Conservation (phyloP, 1,139 yeast species). For the Zhuliangozyma blackwelliae region DNA sequence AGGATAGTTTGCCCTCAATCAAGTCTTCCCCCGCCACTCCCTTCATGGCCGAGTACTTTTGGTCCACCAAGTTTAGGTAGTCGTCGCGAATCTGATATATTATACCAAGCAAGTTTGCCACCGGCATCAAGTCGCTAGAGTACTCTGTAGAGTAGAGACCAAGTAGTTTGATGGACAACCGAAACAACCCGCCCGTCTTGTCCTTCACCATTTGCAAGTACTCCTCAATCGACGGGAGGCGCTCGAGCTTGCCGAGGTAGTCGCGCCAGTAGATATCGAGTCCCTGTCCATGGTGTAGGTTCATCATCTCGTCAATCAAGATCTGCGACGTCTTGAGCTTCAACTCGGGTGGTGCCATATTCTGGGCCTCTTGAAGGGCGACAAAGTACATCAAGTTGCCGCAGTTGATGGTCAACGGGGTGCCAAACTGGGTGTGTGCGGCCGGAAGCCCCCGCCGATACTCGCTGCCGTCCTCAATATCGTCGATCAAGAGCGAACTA, state of each 20-base stretch:
- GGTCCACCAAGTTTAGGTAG: constrained; percentile 58
- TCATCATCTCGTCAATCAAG: constrained; percentile 66
- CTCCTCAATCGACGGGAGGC: constrained; percentile 63
- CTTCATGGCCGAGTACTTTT: constrained; percentile 55
- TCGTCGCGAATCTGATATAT: constrained; percentile 84
- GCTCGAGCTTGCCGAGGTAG: constrained; percentile 14
- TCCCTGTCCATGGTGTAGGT: constrained; percentile 86
- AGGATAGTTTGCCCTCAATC: constrained; percentile 83
- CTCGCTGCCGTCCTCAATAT: constrained; percentile 74
- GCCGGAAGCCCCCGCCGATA: constrained; percentile 73
- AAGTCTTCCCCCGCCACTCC: constrained; percentile 80
- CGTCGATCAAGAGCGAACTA: constrained; percentile 54
- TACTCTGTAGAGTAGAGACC: constrained; percentile 23
- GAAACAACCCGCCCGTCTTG: constrained; percentile 84
- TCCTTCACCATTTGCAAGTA: constrained; percentile 79
- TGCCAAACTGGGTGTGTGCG: constrained; percentile 73
- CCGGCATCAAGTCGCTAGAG: constrained; percentile 37
- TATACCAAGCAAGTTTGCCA: constrained; percentile 77
- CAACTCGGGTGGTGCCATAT: constrained; percentile 4
- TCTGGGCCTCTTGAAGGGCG: constrained; percentile 51
- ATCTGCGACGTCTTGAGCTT: constrained; percentile 19
- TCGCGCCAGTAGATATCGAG: constrained; percentile 88
- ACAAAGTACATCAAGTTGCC: constrained; percentile 79
- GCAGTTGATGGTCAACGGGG: constrained; percentile 75
- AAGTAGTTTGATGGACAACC: constrained; percentile 67